Conservation (phyloP, 345 rosid species). For the Psidium guajava region DNA sequence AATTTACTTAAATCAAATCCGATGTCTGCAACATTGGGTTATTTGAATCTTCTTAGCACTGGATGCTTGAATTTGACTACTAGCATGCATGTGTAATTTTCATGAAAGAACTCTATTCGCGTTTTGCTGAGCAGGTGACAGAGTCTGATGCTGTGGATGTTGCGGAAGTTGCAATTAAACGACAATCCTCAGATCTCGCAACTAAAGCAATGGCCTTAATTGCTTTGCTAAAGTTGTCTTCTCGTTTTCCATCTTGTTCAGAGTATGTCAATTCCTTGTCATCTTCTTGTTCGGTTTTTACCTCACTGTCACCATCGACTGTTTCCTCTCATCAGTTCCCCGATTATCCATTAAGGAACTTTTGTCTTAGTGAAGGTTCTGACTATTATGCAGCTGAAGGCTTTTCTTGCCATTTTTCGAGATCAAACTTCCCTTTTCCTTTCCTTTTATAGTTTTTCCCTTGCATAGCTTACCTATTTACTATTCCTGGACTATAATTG, state of each 20-base stretch:
- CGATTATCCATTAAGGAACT: not conserved
- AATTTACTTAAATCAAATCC: not conserved
- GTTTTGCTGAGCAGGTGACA: constrained; percentile 56
- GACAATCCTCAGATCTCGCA: constrained; percentile 58
- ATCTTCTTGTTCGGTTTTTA: not conserved
- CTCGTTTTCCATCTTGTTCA: constrained; percentile 92
- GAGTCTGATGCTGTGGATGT: constrained; percentile 90
- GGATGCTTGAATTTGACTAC: not conserved
- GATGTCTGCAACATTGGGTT: not conserved
- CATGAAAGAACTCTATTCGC: not conserved
- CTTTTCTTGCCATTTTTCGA: not conserved
- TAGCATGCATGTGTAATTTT: not conserved
- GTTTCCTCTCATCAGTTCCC: not conserved
- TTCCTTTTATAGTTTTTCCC: not conserved
- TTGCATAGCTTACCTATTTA: not conserved
- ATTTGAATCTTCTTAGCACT: not conserved
- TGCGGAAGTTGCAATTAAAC: constrained; percentile 57
- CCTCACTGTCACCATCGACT: not conserved
- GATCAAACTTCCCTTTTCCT: not conserved
- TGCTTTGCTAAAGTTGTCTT: constrained; percentile 84
- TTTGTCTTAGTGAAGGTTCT: not conserved
- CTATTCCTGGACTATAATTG: not conserved
- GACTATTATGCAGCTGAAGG: not conserved
- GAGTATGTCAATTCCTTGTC: constrained; percentile 39
- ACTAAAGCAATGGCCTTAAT: constrained; percentile 91